A percentile compares a stretch with the other conserved stretches of the same genome.
These are phyloP conservation scores for Trichoderma asperellum DNA, from an alignment of 2,329 filamentous ascomycete species.

Conservation along the genomic window DNA sequence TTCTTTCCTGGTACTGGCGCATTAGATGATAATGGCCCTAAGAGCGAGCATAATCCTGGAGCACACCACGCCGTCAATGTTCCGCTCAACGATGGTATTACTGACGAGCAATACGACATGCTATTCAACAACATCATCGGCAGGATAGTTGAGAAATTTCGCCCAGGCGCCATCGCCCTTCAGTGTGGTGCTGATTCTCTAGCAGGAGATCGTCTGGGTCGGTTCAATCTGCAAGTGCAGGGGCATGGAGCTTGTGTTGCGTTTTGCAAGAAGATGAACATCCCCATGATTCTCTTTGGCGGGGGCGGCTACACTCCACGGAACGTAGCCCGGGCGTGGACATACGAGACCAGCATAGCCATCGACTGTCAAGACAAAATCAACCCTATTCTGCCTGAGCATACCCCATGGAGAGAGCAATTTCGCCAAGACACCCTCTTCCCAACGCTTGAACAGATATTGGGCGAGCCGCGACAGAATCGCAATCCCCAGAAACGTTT, in stretches of 20 bases:
- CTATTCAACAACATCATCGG: slow-evolving; percentile 84
- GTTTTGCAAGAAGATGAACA: slow-evolving; percentile 78
- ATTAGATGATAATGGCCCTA: slow-evolving; percentile 81
- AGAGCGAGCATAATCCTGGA: slow-evolving; percentile 80
- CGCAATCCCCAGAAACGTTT: slow-evolving; percentile 78
- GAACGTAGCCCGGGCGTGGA: slow-evolving; percentile 96
- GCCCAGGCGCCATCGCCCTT: slow-evolving; percentile 87
- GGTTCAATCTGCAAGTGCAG: slow-evolving; percentile 95
- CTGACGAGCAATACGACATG: slow-evolving; percentile 83
- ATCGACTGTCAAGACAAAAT: slow-evolving; percentile 75
- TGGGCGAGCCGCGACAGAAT: slow-evolving; percentile 72
- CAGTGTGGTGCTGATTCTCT: slow-evolving; percentile 96
- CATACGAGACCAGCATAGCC: slow-evolving; percentile 91
- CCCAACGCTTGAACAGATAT: slow-evolving; percentile 75
- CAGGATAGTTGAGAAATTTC: slow-evolving; percentile 78
- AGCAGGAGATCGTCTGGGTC: slow-evolving; percentile 87
- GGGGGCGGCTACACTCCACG: slow-evolving; percentile 95
- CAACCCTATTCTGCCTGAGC: slow-evolving; percentile 71
- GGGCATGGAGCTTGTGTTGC: slow-evolving; percentile 91
- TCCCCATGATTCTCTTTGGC: slow-evolving; percentile 88
- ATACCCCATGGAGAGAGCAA: slow-evolving; percentile 84
- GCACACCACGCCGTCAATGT: slow-evolving; percentile 91
- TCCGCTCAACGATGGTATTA: slow-evolving; percentile 86
- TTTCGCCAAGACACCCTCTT: slow-evolving; percentile 89
- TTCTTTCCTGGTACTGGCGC: slow-evolving; percentile 95